These are phyloP conservation scores for Daldinia eschscholtzii DNA, from an alignment of 2,329 filamentous ascomycete genomes.

Conservation along the genomic window DNA sequence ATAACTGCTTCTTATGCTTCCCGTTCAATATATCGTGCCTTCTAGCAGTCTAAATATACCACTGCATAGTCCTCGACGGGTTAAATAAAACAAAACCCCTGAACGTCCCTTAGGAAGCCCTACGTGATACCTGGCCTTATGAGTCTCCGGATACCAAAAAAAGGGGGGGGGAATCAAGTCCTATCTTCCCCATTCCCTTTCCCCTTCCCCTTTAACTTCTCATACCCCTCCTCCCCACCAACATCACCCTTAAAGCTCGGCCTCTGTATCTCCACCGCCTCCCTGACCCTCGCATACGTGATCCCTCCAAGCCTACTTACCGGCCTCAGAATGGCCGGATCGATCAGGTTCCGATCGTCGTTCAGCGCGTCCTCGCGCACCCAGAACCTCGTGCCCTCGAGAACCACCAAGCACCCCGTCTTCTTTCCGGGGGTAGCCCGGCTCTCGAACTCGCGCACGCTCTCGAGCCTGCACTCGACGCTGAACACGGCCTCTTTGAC, in stretches of 20 bases:
- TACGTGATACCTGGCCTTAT: too few relatives aligned
- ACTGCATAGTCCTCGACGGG: not conserved
- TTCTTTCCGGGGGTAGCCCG: slow-evolving; percentile 77
- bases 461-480: slow-evolving; percentile 83
- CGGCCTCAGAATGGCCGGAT: slow-evolving; percentile 81
- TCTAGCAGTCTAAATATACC: not conserved
- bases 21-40: not conserved
- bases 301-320: slow-evolving; percentile 87
- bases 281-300: slow-evolving; percentile 78
- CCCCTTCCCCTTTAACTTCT: slow-evolving; percentile 66
- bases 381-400: slow-evolving; percentile 92
- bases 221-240: slow-evolving; percentile 65
- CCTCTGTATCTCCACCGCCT: slow-evolving; percentile 78
- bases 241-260: slow-evolving; percentile 68
- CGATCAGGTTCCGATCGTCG: slow-evolving; percentile 78
- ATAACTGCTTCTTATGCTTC: not conserved
- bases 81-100: not conserved
- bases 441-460: slow-evolving; percentile 82
- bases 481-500: slow-evolving; percentile 87
- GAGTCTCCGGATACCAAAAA: not conserved
- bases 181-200: not conserved
- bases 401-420: slow-evolving; percentile 78
- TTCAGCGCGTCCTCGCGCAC: slow-evolving; percentile 89
- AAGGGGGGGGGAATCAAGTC: not conserved
- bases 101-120: not conserved